These are phyloP conservation scores for Ganoderma boninense DNA, from an alignment of 1,284 basidiomycete genomes.

Conservation along the genomic window DNA sequence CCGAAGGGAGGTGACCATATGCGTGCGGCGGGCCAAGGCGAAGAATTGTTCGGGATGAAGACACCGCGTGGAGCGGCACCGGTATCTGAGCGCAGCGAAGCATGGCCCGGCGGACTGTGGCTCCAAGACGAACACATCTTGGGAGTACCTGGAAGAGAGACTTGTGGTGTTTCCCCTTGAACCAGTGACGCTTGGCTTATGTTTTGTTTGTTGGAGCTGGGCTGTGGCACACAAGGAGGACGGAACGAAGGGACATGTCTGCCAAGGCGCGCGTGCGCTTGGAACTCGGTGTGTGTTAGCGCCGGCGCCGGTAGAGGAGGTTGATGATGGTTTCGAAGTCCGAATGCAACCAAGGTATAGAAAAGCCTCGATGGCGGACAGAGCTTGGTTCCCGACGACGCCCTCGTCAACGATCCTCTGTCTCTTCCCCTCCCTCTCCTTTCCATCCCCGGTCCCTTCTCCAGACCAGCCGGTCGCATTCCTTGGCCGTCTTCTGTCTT, in stretches of 20 bases:
- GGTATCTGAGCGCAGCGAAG: conserved; percentile 5
- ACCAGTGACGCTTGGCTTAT: no score
- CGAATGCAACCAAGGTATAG: conserved; percentile 21
- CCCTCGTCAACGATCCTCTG: conserved; percentile 27
- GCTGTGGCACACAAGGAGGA: not conserved
- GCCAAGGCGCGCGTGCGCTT: conserved; percentile 4
- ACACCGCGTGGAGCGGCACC: conserved; percentile 17
- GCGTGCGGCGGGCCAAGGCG: not conserved
- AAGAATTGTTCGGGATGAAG: conserved; percentile 14
- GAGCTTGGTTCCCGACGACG: conserved; percentile 24
- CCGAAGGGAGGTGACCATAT: not conserved
- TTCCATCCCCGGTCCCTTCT: conserved; percentile 24
- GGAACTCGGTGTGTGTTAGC: conserved; percentile 10
- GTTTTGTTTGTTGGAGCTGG: not conserved
- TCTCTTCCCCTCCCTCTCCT: conserved; percentile 17
- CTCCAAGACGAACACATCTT: not conserved
- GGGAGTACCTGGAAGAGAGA: not conserved
- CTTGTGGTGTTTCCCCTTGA: not conserved
- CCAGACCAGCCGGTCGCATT: conserved; percentile 21
- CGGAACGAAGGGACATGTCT: not conserved
- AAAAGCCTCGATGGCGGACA: conserved; percentile 19
- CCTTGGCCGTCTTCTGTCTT: conserved; percentile 25
- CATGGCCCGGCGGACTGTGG: not conserved
- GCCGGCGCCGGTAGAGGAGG: conserved; percentile 7
- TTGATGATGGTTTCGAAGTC: conserved; percentile 28